phyloP scores from a whole-genome alignment of 306 rosid genomes.

The Prunus salicina region DNA sequence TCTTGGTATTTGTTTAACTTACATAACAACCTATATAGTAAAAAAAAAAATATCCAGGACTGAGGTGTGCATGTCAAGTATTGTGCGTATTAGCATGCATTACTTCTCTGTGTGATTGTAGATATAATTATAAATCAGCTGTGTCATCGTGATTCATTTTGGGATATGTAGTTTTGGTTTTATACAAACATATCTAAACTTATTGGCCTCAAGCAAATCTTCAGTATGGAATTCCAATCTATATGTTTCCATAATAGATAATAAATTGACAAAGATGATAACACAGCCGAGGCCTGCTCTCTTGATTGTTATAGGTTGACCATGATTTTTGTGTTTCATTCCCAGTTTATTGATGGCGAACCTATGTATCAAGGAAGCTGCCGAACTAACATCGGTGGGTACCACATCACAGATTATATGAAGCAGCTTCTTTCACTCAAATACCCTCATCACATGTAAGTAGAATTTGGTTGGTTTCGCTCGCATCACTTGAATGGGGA shows the following conservation, averaged over 20 bases:
- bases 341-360: constrained; percentile 88
- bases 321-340: background rate
- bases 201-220: background rate
- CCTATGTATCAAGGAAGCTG: constrained; percentile 82
- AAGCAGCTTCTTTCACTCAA: constrained; percentile 92
- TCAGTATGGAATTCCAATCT: background rate
- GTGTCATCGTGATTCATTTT: background rate
- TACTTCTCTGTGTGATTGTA: background rate
- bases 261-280: background rate
- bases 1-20: constrained; percentile 7
- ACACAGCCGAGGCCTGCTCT: background rate
- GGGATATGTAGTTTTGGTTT: background rate
- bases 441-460: constrained; percentile 90
- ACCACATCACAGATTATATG: constrained; percentile 79
- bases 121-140: background rate
- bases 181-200: background rate
- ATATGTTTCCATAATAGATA: background rate
- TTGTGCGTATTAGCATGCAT: background rate
- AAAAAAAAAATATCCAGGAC: background rate
- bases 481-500: constrained; percentile 18
- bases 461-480: constrained; percentile 23
- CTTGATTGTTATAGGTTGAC: background rate
- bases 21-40: background rate
- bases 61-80: background rate
- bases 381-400: constrained; percentile 93